These are phyloP conservation scores for Echria macrotheca DNA, from an alignment of 495 filamentous ascomycete genomes.

Conservation along the genomic window DNA sequence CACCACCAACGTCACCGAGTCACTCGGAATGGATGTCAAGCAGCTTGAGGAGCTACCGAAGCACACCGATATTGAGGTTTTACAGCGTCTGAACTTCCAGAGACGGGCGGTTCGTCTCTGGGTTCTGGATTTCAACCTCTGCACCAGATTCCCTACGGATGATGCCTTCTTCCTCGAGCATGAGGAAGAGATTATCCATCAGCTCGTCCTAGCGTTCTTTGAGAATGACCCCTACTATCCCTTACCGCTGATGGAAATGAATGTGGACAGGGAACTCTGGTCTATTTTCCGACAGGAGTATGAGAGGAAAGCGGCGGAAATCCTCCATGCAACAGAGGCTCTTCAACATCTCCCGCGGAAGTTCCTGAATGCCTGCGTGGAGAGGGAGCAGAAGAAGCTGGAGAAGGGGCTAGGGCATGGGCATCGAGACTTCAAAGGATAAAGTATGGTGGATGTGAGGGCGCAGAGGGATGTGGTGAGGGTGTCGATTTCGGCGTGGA, in stretches of 20 bases:
- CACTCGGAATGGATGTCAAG: background rate
- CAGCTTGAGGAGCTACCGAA: background rate
- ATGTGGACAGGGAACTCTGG: constrained; percentile 8
- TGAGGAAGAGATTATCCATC: background rate
- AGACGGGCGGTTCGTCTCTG: constrained; percentile 5
- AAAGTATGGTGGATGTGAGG: background rate
- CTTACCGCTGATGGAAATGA: constrained; percentile 6
- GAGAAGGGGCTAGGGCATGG: constrained; percentile 8
- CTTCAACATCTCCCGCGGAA: background rate
- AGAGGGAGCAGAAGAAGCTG: constrained; percentile 14
- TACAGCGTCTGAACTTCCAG: background rate
- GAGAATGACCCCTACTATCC: constrained; percentile 18
- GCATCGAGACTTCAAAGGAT: constrained; percentile 6
- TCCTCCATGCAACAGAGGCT: background rate
- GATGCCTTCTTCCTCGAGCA: constrained; percentile 3
- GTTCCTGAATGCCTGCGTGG: constrained; percentile 13
- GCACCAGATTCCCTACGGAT: constrained; percentile 5
- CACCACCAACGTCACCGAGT: background rate
- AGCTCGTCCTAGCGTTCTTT: constrained; percentile 16
- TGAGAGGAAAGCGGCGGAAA: constrained; percentile 1
- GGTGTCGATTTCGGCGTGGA: too few relatives aligned
- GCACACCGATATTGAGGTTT: constrained; percentile 12
- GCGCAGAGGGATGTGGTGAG: too few relatives aligned
- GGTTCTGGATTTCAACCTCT: constrained; percentile 17
- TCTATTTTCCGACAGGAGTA: constrained; percentile 4